Base-by-base conservation (phyloP, 2,329 filamentous ascomycete species). In the Ceratocystis ficicola region DNA sequence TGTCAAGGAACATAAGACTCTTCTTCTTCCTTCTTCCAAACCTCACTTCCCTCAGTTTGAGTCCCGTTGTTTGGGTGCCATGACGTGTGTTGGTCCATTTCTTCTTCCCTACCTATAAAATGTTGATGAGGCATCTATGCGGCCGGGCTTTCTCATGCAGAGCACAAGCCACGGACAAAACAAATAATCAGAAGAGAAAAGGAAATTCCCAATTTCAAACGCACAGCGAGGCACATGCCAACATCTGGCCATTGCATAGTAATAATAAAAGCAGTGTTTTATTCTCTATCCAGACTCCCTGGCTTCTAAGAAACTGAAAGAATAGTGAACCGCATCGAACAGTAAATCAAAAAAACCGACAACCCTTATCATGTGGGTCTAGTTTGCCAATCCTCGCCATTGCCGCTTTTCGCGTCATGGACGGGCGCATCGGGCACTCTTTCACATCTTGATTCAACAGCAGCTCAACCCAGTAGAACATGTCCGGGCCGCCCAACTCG, bases 191-290 rank as follows among this genome's bases (percentile, higher is more conserved):
- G 36, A 12, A 41, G 36, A 32, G 52, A 57, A 52, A 52, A 57
- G 46, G 28, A 57, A 57, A 57, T 32, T 32, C 25, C 28, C 52
- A 57, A 57, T 57, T 57, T 57, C 30, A 57, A 57, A 57, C n/a
- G 28, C 52, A 28, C 52, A 32, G 36, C 48, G 7, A 57, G 8
- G 52, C 52, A 57, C 52, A 57, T 1, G 28, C 28, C 52, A 32
- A 12, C 52, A 8, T 57, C 25, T 3, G 48, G 22, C 17, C 48
- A 52, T 22, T 20, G 48, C n/a, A 17, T 2, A 30, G 52, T 30
- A 57, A 57, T 30, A 57, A 57, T 57, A 57, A 30, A 57, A 57
- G 48, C 48, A 57, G 25, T 17, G 28, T 32, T 57, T 57, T 52
- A 10, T 52, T 52, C 22, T 20, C n/a, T 20, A 10, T 20, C 20